Conservation (phyloP, 352 stramenopile species). For the Phytophthora sp. region DNA sequence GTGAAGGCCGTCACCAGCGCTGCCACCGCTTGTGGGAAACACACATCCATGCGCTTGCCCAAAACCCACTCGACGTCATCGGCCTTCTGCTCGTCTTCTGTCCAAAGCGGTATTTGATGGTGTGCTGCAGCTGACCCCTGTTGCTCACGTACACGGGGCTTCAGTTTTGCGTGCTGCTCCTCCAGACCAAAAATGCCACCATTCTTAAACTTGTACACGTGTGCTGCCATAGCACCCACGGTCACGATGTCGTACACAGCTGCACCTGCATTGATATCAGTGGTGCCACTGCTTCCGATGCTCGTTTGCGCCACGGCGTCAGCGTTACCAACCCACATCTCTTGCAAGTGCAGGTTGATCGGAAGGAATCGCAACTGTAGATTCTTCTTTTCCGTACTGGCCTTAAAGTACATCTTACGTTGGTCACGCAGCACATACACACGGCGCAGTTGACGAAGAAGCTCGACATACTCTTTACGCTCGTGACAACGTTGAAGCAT, state of each 20-base stretch:
- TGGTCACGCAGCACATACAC: slow-evolving; percentile 74
- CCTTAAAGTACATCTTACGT: slow-evolving; percentile 87
- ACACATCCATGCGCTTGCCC: slow-evolving; percentile 86
- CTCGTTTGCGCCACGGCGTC: slow-evolving; percentile 45
- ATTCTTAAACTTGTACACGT: slow-evolving; percentile 91
- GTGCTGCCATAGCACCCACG: slow-evolving; percentile 84
- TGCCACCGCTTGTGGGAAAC: slow-evolving; percentile 80
- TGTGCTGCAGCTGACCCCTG: slow-evolving; percentile 49
- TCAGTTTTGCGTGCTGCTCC: slow-evolving; percentile 75
- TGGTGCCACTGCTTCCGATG: slow-evolving; percentile 34
- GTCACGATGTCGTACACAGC: slow-evolving; percentile 87
- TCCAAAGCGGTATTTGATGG: slow-evolving; percentile 80
- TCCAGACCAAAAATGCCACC: slow-evolving; percentile 80
- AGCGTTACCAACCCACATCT: slow-evolving; percentile 84
- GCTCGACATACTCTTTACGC: slow-evolving; percentile 76
- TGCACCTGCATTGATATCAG: slow-evolving; percentile 32
- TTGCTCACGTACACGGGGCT: slow-evolving; percentile 59
- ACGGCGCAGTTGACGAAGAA: slow-evolving; percentile 65
- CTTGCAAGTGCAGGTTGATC: slow-evolving; percentile 87
- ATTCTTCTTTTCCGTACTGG: slow-evolving; percentile 89
- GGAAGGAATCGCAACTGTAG: slow-evolving; percentile 76
- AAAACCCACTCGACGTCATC: slow-evolving; percentile 80
- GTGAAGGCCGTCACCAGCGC: slow-evolving; percentile 85
- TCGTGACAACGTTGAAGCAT: slow-evolving; percentile 72
- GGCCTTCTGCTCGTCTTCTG: slow-evolving; percentile 82